Base-by-base conservation (phyloP, 108 stramenopile genomes). In the Bacterosira constricta region DNA sequence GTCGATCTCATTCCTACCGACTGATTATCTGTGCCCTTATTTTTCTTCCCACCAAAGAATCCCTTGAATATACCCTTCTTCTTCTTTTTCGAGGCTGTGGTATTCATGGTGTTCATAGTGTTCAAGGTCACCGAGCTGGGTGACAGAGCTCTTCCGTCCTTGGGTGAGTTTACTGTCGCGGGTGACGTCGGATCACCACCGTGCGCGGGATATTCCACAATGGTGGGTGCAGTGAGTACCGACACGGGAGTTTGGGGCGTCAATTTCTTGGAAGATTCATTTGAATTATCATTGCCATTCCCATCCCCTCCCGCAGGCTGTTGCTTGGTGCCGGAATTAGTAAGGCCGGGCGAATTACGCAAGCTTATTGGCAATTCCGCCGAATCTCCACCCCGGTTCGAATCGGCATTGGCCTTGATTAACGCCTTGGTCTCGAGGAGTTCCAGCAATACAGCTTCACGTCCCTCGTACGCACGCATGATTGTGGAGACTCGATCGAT, bases 401-500 rank as follows among this genome's bases (percentile, higher is more conserved):
- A 87, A 49, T 91, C 93, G 30, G 84, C 76, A 70, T 94, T 94
- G 25, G 93, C 93, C 77, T 94, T 94, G 73, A 94, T 90, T 23
- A 94, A 77, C 0, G 93, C 93, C 81, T 94, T 94, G 15, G 93
- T 94, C 66, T 94, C 93, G 12, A 94, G 75, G 0, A 94, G 77
- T 75, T 94, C 93, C 44, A 94, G 65, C 23, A 94, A 80, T 26
- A 94, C 90, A n/a, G 88, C 90, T 67, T 94, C 93, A 9, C 93
- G 88, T 11, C 90, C 93, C 82, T 94, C 93, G 69, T 94, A 94
- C 4, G 93, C 93, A 11, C 93, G 84, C 93, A 94, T 94, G 49
- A 94, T 94, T 30, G 93, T 94, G 3, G 90, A 91, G 9, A 94
- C 93, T 69, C 93, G 88, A 63, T 94, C 93, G 55, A 94, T 94